Evolutionary conservation across 1,284 basidiomycete genomes (phyloP).

Genomic region (Ustanciosporium gigantosporum): DNA sequence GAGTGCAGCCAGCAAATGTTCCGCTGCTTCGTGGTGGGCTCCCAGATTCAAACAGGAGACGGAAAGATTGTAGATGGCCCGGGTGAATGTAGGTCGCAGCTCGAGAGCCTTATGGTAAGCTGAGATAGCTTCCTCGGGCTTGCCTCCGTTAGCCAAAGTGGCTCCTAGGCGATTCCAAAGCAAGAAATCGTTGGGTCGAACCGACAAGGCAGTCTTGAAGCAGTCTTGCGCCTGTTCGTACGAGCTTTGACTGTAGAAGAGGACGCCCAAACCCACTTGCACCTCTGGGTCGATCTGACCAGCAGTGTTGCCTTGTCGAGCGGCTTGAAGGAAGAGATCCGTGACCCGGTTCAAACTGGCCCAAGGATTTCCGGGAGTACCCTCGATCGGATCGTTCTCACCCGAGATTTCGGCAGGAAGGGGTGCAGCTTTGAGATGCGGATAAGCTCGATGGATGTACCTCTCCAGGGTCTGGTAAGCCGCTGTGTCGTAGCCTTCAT

Average conservation of each 20-base stretch:
- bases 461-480: constrained; percentile 85
- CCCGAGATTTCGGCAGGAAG: constrained; percentile 69
- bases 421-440: constrained; percentile 64
- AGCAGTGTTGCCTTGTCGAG: constrained; percentile 68
- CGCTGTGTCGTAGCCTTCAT: constrained; percentile 87
- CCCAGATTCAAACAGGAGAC: constrained; percentile 98
- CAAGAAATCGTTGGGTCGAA: constrained; percentile 85
- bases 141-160: constrained; percentile 89
- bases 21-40: constrained; percentile 91
- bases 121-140: constrained; percentile 88
- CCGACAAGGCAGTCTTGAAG: constrained; percentile 80
- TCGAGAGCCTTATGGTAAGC: constrained; percentile 93
- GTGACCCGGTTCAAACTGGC: constrained; percentile 79
- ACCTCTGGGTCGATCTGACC: constrained; percentile 82
- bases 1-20: constrained; percentile 93
- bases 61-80: constrained; percentile 96
- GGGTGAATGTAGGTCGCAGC: constrained; percentile 90
- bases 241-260: constrained; percentile 83
- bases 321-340: constrained; percentile 81
- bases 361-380: constrained; percentile 70
- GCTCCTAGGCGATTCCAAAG: constrained; percentile 97
- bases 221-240: constrained; percentile 85
- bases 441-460: constrained; percentile 81
- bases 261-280: constrained; percentile 87
- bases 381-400: constrained; percentile 63